These are phyloP conservation scores for Ramalina intermedia DNA, from an alignment of 495 filamentous ascomycete genomes.

Conservation along the genomic window DNA sequence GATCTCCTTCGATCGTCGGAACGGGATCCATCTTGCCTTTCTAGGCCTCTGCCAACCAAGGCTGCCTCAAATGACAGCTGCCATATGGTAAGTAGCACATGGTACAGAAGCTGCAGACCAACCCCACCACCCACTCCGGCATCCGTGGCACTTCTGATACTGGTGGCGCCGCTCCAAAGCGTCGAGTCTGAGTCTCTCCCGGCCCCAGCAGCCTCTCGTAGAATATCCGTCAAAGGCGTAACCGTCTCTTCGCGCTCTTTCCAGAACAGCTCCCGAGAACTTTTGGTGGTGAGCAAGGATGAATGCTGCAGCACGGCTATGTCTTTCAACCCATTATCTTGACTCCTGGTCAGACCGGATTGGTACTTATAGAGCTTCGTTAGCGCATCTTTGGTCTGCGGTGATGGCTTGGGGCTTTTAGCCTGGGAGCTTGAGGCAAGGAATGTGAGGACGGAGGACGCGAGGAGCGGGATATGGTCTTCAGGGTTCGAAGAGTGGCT, in stretches of 20 bases:
- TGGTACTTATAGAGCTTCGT: constrained; percentile 80
- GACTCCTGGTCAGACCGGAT: constrained; percentile 58
- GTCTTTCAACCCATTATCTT: constrained; percentile 82
- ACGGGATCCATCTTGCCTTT: constrained; percentile 44
- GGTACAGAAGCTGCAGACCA: constrained; percentile 86
- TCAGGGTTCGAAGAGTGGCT: constrained; percentile 65
- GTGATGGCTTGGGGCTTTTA: constrained; percentile 35
- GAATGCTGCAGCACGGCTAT: constrained; percentile 91
- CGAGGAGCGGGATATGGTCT: constrained; percentile 77
- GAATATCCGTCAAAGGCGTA: constrained; percentile 64
- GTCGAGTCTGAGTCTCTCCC: constrained; percentile 49
- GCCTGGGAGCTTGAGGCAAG: constrained; percentile 61
- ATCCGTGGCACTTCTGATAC: constrained; percentile 41
- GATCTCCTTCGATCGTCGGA: not conserved
- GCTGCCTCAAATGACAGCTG: constrained; percentile 85
- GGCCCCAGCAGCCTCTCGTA: constrained; percentile 62
- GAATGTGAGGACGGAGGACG: constrained; percentile 71
- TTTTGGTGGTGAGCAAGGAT: constrained; percentile 59
- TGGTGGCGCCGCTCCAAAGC: constrained; percentile 47
- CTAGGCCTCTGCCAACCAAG: constrained; percentile 69
- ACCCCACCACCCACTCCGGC: constrained; percentile 63
- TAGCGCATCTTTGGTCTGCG: constrained; percentile 58
- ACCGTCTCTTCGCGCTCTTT: constrained; percentile 69
- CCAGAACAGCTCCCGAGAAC: constrained; percentile 79
- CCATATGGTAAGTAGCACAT: constrained; percentile 85